Conservation (phyloP, 2,329 filamentous ascomycete genomes). For the Bipolaris zeicola region DNA sequence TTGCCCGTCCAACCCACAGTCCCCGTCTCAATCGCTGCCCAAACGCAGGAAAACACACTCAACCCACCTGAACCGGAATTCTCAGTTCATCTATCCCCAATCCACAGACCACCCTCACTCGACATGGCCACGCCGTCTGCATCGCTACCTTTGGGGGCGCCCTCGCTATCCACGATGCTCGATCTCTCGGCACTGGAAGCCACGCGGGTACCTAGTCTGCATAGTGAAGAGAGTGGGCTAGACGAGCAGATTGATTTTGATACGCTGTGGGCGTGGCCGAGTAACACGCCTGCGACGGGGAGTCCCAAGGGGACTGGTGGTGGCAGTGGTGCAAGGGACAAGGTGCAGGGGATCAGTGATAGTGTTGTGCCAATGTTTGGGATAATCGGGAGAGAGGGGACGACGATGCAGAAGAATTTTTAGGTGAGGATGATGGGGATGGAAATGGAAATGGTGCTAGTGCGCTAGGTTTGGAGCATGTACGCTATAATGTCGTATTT, state of each 20-base stretch:
- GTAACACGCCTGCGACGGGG: constrained; percentile 40
- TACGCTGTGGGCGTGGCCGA: constrained; percentile 50
- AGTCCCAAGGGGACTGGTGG: constrained; percentile 28
- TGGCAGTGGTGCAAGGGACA: constrained; percentile 23
- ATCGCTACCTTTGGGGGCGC: constrained; percentile 22
- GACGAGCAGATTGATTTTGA: constrained; percentile 53
- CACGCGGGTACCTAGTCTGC: constrained; percentile 39
- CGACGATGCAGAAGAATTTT: background rate
- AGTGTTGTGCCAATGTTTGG: constrained; percentile 38
- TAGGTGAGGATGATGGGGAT: background rate
- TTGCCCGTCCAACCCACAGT: background rate
- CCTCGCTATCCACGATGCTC: constrained; percentile 44
- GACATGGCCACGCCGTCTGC: constrained; percentile 12
- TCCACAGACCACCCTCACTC: constrained; percentile 30
- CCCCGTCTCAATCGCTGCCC: background rate
- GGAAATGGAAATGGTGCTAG: background rate
- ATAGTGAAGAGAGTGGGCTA: constrained; percentile 41
- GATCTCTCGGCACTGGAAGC: constrained; percentile 46
- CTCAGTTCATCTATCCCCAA: constrained; percentile 39
- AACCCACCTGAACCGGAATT: constrained; percentile 23
- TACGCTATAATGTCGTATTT: background rate
- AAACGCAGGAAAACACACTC: constrained; percentile 9
- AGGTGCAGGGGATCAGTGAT: constrained; percentile 27
- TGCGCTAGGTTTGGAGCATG: background rate
- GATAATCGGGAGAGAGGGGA: constrained; percentile 15